Conservation (phyloP, 768 basidiomycete species). For the Leccinum sublutescens region DNA sequence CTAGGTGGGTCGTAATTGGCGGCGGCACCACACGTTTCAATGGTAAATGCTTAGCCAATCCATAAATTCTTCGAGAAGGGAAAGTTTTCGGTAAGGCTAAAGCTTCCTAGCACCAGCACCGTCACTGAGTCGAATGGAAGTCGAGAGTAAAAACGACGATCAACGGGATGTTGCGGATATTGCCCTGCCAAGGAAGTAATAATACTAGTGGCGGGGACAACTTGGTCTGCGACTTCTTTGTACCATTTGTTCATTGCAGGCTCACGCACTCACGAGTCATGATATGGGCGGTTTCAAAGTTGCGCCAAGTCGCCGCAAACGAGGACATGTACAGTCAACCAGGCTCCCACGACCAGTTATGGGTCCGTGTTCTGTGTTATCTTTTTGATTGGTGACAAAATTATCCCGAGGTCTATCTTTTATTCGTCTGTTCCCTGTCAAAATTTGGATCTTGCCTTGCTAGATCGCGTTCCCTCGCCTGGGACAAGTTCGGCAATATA, state of each 20-base stretch:
- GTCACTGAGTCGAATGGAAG: not conserved
- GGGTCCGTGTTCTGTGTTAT: constrained; percentile 12
- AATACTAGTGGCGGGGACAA: not conserved
- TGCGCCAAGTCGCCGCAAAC: constrained; percentile 8
- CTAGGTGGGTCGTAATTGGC: not conserved
- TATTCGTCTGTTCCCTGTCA: constrained; percentile 12
- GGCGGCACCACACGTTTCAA: too few relatives aligned
- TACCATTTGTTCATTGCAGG: constrained; percentile 2
- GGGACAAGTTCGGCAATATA: constrained; percentile 11
- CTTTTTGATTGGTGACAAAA: constrained; percentile 19
- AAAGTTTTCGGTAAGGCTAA: not conserved
- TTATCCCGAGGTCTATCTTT: constrained; percentile 12
- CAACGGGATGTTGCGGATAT: not conserved
- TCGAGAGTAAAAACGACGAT: not conserved
- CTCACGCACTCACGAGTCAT: not conserved
- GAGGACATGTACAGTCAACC: constrained; percentile 1
- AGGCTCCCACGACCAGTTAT: constrained; percentile 23
- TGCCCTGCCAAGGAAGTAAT: not conserved
- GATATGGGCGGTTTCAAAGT: constrained; percentile 7
- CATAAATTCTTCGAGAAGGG: not conserved
- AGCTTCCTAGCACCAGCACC: not conserved
- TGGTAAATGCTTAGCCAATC: not conserved
- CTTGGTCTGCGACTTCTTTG: not conserved
- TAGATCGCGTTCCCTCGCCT: constrained; percentile 13
- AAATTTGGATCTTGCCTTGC: constrained; percentile 3